phyloP scores from a whole-genome alignment of 805 yeast species.

The Candida jianshihensis region DNA sequence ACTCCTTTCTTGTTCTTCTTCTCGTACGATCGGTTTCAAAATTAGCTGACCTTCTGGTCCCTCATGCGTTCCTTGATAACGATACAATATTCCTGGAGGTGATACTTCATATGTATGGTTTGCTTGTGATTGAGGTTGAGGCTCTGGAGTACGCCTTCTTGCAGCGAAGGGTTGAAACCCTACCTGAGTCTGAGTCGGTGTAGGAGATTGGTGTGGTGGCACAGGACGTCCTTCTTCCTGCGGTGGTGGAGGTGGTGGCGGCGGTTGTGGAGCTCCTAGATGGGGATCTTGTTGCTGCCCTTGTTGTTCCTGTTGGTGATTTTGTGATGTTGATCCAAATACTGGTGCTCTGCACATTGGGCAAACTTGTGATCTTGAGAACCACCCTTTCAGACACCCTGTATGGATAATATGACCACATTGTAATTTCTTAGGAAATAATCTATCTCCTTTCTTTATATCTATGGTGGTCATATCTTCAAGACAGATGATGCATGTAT shows the following conservation, averaged over 20 bases:
- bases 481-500: constrained; percentile 80
- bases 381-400: constrained; percentile 89
- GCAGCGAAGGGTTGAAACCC: neutral
- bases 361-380: constrained; percentile 86
- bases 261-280: too few relatives aligned
- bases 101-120: neutral
- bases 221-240: neutral
- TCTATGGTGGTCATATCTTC: constrained; percentile 67
- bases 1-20: too few relatives aligned
- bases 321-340: constrained; percentile 26
- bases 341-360: constrained; percentile 84
- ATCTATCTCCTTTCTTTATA: constrained; percentile 30
- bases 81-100: too few relatives aligned
- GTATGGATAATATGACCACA: constrained; percentile 88
- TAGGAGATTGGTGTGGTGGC: neutral
- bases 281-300: neutral
- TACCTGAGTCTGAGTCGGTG: too few relatives aligned
- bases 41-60: too few relatives aligned
- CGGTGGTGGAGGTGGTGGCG: constrained; percentile 3
- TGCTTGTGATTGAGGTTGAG: neutral
- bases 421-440: constrained; percentile 63
- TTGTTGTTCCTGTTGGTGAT: constrained; percentile 1
- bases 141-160: neutral
- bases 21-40: too few relatives aligned
- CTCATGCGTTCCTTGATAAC: too few relatives aligned